These are phyloP conservation scores for Populus hybrid DNA, from an alignment of 441 rosid species.

Conservation along the genomic window DNA sequence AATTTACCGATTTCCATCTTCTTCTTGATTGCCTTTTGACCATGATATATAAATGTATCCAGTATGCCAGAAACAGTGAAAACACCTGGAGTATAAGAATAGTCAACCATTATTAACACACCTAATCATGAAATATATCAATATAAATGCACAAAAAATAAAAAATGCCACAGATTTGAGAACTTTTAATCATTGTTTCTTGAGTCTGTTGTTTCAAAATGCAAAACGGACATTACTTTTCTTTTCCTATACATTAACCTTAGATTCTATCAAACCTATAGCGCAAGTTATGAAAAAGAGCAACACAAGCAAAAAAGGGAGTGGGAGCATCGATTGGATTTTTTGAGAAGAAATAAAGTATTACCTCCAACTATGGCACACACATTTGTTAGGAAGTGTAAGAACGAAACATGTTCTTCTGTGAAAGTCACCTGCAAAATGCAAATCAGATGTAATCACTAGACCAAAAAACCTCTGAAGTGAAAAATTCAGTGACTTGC, in stretches of 20 bases:
- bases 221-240: too few relatives aligned
- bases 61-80: slow-evolving; percentile 93
- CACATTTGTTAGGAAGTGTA: slow-evolving; percentile 89
- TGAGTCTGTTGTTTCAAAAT: background rate
- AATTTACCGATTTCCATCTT: slow-evolving; percentile 93
- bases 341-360: background rate
- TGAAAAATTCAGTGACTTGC: slow-evolving; percentile 1
- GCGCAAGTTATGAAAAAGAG: background rate
- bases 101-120: background rate
- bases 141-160: background rate
- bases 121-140: background rate
- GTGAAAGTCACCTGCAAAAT: slow-evolving; percentile 70
- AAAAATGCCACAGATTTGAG: background rate
- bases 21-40: slow-evolving; percentile 92
- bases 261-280: too few relatives aligned
- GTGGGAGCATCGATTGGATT: background rate
- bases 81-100: slow-evolving; percentile 52
- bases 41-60: slow-evolving; percentile 88
- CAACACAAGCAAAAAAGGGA: background rate
- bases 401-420: slow-evolving; percentile 76
- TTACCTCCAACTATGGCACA: slow-evolving; percentile 95
- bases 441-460: slow-evolving; percentile 10
- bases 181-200: background rate
- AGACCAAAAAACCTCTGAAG: background rate
- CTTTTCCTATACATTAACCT: too few relatives aligned